Evolutionary conservation across 495 filamentous ascomycete species (phyloP), one percentile per base, ranked within the genome.

Genomic region (Terfezia boudieri): DNA sequence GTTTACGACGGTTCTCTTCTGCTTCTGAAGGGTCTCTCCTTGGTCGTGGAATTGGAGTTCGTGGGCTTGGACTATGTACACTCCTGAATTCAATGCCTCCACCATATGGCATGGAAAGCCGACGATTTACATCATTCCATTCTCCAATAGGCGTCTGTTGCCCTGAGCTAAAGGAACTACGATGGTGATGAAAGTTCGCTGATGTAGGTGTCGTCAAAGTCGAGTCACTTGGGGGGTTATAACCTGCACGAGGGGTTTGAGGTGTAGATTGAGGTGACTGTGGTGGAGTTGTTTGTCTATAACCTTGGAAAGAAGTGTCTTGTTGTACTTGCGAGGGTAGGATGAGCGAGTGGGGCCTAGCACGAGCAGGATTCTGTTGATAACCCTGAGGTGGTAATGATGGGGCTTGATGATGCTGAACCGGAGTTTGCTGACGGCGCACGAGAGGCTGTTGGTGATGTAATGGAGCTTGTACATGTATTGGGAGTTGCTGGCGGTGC

Each of bases 271-370:
- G 56, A 12, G 62, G 62, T 0, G 62, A 64, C 26, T 65, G 62
- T 9, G 62, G 62, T 46, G 62, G 62, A 5, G 62, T 65, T n/a
- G 61, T 65, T 46, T 53, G 54, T 43, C 62, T 56, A 53, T 65
- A 65, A 41, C 56, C 55, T 37, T 56, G 59, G 37, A 65, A 65
- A 51, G 59, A 53, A n/a, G 49, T 58, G 37, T 23, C 56, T 14
- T 55, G 56, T 9, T 43, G 32, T 7, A 54, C 20, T 16, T 55
- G 55, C 36, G 55, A 60, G 1, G 62, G 59, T 35, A 64, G 51
- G 50, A 56, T 53, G 48, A 65, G 59, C 26, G 62, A 62, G 38
- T 55, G 56, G 22, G 62, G 62, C n/a, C 62, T 32, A 32, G 26
- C 7, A 32, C 26, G 26, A 32, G 4, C 26, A 7, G 57, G 22